phyloP scores from a whole-genome alignment of 176 grass and related monocot genomes.

The Eragrostis curvula region DNA sequence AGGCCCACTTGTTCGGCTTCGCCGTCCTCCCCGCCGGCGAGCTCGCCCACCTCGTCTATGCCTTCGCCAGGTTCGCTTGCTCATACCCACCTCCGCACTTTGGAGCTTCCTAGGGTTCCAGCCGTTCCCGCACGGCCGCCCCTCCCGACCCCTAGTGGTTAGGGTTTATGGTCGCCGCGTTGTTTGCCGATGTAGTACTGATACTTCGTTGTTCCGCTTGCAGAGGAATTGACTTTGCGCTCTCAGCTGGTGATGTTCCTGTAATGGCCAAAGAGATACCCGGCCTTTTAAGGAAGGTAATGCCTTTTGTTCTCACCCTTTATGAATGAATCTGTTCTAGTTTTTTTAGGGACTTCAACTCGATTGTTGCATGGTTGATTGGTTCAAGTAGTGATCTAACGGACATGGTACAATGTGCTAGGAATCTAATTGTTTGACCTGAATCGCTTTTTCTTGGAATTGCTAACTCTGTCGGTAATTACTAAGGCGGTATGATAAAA shows the following conservation, averaged over 20 bases:
- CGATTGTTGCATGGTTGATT: conserved; percentile 8
- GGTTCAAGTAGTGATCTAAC: background rate
- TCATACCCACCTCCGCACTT: background rate
- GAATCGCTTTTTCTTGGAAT: background rate
- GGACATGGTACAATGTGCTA: background rate
- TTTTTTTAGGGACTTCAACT: background rate
- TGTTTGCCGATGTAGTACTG: background rate
- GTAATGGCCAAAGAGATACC: conserved; percentile 56
- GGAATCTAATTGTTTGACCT: conserved; percentile 7
- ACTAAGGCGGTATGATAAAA: background rate
- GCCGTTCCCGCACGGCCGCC: background rate
- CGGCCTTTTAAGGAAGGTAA: conserved; percentile 69
- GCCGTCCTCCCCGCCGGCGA: background rate
- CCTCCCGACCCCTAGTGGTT: background rate
- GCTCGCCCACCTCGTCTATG: conserved; percentile 48
- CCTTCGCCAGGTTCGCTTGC: conserved; percentile 43
- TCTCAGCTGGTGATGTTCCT: conserved; percentile 75
- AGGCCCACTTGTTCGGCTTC: conserved; percentile 21
- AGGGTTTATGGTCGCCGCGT: conserved; percentile 33
- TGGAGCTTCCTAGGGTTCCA: background rate
- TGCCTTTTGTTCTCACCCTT: background rate
- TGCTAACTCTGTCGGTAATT: background rate
- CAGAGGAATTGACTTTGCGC: conserved; percentile 92
- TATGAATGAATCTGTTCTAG: background rate
- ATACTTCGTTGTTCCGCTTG: conserved; percentile 28